These are phyloP conservation scores for Ceratocystis alfenasii DNA, from an alignment of 2,329 filamentous ascomycete genomes.

Conservation along the genomic window DNA sequence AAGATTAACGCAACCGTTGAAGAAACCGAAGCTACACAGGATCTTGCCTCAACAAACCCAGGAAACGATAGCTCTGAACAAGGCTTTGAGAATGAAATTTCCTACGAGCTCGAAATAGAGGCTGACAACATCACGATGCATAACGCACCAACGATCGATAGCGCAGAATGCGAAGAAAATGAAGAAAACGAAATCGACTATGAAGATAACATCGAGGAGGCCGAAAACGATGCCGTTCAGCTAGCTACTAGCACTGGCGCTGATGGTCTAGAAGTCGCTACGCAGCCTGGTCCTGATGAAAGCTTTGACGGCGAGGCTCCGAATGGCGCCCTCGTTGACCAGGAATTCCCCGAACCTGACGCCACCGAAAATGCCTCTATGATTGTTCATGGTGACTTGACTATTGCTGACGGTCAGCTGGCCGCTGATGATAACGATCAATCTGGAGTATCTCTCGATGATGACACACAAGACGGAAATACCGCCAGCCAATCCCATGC, in stretches of 20 bases:
- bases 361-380: conserved; percentile 16
- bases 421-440: conserved; percentile 22
- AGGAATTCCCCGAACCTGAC: conserved; percentile 27
- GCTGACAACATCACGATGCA: neutral
- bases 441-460: conserved; percentile 19
- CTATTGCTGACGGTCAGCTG: conserved; percentile 4
- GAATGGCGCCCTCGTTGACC: conserved; percentile 26
- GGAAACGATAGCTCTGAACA: neutral
- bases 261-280: conserved; percentile 13
- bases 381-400: conserved; percentile 13
- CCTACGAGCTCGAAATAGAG: conserved; percentile 19
- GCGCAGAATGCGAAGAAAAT: neutral
- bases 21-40: neutral
- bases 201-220: conserved; percentile 19
- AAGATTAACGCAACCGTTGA: neutral
- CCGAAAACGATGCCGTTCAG: neutral
- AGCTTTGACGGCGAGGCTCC: conserved; percentile 22
- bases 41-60: neutral
- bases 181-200: conserved; percentile 23
- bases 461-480: conserved; percentile 21
- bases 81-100: conserved; percentile 11
- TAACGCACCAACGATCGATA: conserved; percentile 8
- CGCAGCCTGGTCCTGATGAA: conserved; percentile 25
- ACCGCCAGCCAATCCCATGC: conserved; percentile 25
- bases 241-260: neutral